Conservation (phyloP, 345 rosid genomes). For the Psidium friedrichsthalianum region DNA sequence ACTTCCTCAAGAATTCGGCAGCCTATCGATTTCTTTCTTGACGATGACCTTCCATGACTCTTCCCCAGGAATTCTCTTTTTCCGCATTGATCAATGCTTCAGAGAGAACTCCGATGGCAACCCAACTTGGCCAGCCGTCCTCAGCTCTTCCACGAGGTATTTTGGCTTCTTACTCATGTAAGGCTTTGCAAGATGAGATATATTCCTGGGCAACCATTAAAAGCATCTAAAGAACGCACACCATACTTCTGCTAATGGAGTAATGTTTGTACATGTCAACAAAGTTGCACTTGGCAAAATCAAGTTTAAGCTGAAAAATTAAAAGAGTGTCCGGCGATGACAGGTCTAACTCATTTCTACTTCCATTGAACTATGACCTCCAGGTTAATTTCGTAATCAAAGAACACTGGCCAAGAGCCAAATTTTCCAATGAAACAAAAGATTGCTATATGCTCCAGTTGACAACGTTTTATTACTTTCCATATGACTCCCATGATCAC, state of each 20-base stretch:
- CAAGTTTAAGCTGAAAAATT: not conserved
- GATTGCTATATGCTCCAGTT: not conserved
- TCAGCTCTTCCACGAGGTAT: conserved; percentile 38
- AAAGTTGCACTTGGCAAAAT: not conserved
- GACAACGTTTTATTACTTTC: not conserved
- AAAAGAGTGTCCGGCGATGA: not conserved
- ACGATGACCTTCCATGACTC: conserved; percentile 37
- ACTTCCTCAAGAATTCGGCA: conserved; percentile 29
- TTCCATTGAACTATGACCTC: not conserved
- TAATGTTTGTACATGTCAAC: not conserved
- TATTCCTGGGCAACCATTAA: conserved; percentile 36
- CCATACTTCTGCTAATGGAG: not conserved
- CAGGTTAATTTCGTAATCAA: not conserved
- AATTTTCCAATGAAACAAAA: not conserved
- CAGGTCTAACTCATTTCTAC: not conserved
- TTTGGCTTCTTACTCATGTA: conserved; percentile 60
- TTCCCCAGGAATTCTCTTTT: conserved; percentile 36
- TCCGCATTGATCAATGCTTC: conserved; percentile 23
- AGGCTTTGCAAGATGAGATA: conserved; percentile 33
- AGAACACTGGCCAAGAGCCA: not conserved
- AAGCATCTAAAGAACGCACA: not conserved
- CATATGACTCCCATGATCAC: not conserved
- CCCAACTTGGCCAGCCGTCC: conserved; percentile 21
- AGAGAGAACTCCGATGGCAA: conserved; percentile 47
- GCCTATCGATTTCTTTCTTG: conserved; percentile 29